Conservation (phyloP, 345 rosid species). For the Citrus sinensis region DNA sequence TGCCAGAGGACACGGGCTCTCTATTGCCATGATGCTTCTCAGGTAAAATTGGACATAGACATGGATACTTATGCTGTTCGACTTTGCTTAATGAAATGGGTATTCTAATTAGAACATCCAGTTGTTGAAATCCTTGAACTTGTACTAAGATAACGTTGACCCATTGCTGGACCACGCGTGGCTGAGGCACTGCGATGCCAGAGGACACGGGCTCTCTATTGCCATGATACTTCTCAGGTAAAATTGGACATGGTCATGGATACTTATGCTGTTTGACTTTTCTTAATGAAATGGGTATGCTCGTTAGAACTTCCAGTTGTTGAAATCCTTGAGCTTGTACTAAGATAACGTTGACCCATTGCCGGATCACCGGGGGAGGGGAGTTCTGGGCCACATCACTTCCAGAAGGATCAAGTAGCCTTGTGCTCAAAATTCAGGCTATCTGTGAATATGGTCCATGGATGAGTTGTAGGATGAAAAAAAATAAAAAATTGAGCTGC, state of each 20-base stretch:
- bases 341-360: too few relatives aligned
- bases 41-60: slow-evolving; percentile 21
- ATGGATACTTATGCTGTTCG: slow-evolving; percentile 7
- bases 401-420: too few relatives aligned
- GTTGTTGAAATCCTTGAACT: too few relatives aligned
- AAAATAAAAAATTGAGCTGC: too few relatives aligned
- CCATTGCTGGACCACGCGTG: neutral
- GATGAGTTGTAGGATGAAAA: neutral
- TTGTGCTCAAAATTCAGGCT: neutral
- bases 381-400: too few relatives aligned
- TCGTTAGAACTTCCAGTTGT: neutral
- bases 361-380: too few relatives aligned
- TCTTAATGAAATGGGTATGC: slow-evolving; percentile 17
- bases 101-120: neutral
- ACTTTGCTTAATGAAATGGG: slow-evolving; percentile 16
- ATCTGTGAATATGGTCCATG: neutral
- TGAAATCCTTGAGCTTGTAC: too few relatives aligned
- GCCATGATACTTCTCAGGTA: slow-evolving; percentile 53
- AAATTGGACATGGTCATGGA: slow-evolving; percentile 11
- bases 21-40: slow-evolving; percentile 49
- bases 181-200: neutral
- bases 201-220: slow-evolving; percentile 20
- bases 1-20: slow-evolving; percentile 18
- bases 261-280: slow-evolving; percentile 1
- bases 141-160: too few relatives aligned